Evolutionary conservation across 1,284 basidiomycete genomes (phyloP).

Genomic region (Fomitopsis schrenkii): DNA sequence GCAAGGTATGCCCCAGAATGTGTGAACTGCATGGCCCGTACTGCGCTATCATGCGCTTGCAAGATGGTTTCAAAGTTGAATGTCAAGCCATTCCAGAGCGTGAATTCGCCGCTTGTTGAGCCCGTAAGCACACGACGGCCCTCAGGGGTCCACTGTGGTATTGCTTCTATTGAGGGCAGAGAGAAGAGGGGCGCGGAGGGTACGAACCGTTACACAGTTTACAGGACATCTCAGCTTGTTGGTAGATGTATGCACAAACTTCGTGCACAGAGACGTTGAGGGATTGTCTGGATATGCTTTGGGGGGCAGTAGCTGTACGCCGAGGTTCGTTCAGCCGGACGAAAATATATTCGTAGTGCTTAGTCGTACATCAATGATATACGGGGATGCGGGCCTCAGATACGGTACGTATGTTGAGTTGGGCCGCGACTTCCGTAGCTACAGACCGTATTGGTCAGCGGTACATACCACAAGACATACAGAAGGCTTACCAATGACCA

Average conservation of each 20-base stretch:
- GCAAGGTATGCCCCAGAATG: conserved; percentile 90
- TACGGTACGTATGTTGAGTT: conserved; percentile 71
- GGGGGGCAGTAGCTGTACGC: conserved; percentile 79
- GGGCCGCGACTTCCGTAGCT: conserved; percentile 76
- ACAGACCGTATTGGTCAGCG: not conserved
- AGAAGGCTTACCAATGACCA: conserved; percentile 69
- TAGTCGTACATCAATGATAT: conserved; percentile 73
- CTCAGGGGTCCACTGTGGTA: conserved; percentile 89
- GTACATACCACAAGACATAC: not conserved
- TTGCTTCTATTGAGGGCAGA: conserved; percentile 1
- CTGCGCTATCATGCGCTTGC: conserved; percentile 94
- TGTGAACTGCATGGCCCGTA: conserved; percentile 87
- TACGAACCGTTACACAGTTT: conserved; percentile 84
- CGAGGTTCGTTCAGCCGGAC: conserved; percentile 21
- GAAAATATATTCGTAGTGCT: conserved; percentile 16
- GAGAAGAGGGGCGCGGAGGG: not conserved
- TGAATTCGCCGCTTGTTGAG: conserved; percentile 89
- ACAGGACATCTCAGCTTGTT: conserved; percentile 98
- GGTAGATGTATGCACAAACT: conserved; percentile 96
- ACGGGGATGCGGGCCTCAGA: conserved; percentile 78
- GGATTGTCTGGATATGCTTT: conserved; percentile 87
- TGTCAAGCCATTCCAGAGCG: conserved; percentile 97
- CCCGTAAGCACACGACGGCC: conserved; percentile 90
- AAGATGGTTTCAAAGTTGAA: conserved; percentile 99
- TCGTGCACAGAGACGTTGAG: conserved; percentile 90